Evolutionary conservation across 2,329 filamentous ascomycete genomes (phyloP).

Genomic region (Diaporthe helianthi): DNA sequence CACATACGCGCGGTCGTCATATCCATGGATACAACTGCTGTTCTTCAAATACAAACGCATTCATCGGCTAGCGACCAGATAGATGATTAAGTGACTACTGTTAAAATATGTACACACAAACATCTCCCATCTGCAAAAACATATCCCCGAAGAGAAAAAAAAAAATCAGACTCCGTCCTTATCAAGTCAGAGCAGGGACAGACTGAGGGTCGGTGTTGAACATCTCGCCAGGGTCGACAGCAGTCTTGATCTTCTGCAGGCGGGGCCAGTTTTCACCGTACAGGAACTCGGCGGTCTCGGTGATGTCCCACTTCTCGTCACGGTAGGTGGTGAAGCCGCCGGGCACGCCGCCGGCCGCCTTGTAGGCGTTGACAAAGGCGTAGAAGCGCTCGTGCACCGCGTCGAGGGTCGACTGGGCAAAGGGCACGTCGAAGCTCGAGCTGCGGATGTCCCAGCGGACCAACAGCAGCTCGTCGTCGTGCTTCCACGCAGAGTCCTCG

Average conservation of each 20-base stretch:
- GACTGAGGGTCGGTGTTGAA: slow-evolving; percentile 30
- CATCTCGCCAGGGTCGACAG: slow-evolving; percentile 16
- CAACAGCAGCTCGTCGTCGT: slow-evolving; percentile 29
- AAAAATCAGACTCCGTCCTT: neutral
- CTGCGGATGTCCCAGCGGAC: slow-evolving; percentile 26
- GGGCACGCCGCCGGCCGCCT: neutral
- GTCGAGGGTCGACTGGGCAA: slow-evolving; percentile 15
- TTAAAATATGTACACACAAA: neutral
- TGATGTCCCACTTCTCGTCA: slow-evolving; percentile 23
- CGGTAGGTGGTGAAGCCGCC: slow-evolving; percentile 29
- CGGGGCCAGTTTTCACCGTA: slow-evolving; percentile 22
- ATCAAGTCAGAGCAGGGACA: slow-evolving; percentile 11
- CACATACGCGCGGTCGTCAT: too few species aligned
- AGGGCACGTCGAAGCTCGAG: slow-evolving; percentile 1
- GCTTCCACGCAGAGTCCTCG: slow-evolving; percentile 26
- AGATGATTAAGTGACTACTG: neutral
- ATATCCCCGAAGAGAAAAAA: too few species aligned
- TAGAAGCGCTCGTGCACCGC: slow-evolving; percentile 13
- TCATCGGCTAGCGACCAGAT: too few species aligned
- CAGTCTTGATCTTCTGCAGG: slow-evolving; percentile 22
- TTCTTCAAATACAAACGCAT: too few species aligned
- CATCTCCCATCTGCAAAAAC: neutral
- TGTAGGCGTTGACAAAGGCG: slow-evolving; percentile 20
- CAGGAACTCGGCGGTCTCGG: slow-evolving; percentile 20
- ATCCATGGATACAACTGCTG: too few species aligned